phyloP scores from a whole-genome alignment of 2,329 filamentous ascomycete genomes.

The Pseudocercospora cruenta region DNA sequence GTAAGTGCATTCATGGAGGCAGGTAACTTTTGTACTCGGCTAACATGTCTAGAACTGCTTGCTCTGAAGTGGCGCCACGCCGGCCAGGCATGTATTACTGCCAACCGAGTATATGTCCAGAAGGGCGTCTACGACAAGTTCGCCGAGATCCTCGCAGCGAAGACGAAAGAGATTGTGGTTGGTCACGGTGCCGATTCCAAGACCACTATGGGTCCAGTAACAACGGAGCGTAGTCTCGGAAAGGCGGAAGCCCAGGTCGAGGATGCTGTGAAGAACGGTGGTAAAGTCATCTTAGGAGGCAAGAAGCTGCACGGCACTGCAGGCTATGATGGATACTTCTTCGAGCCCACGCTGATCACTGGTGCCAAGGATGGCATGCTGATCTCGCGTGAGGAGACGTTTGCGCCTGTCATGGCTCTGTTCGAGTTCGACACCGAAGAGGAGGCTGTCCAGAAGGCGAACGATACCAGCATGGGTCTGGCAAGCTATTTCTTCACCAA shows the following conservation, averaged over 20 bases:
- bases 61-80: constrained; percentile 62
- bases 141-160: constrained; percentile 57
- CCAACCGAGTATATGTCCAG: constrained; percentile 69
- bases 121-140: constrained; percentile 65
- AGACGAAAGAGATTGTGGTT: constrained; percentile 59
- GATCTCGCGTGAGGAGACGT: constrained; percentile 63
- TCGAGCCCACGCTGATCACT: constrained; percentile 68
- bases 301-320: constrained; percentile 48
- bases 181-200: constrained; percentile 63
- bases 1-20: constrained; percentile 35
- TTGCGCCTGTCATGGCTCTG: constrained; percentile 66
- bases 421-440: constrained; percentile 69
- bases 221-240: constrained; percentile 58
- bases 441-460: constrained; percentile 63
- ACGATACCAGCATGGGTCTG: constrained; percentile 66
- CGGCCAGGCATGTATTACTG: constrained; percentile 67
- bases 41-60: constrained; percentile 43
- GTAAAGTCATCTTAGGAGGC: constrained; percentile 65
- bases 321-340: constrained; percentile 64
- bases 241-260: constrained; percentile 63
- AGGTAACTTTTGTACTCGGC: constrained; percentile 7
- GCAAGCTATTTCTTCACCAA: constrained; percentile 72
- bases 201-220: constrained; percentile 65
- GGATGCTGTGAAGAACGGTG: constrained; percentile 65
- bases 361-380: constrained; percentile 63